Evolutionary conservation across 1,139 yeast genomes (phyloP).

Genomic region (Yarrowia galli): DNA sequence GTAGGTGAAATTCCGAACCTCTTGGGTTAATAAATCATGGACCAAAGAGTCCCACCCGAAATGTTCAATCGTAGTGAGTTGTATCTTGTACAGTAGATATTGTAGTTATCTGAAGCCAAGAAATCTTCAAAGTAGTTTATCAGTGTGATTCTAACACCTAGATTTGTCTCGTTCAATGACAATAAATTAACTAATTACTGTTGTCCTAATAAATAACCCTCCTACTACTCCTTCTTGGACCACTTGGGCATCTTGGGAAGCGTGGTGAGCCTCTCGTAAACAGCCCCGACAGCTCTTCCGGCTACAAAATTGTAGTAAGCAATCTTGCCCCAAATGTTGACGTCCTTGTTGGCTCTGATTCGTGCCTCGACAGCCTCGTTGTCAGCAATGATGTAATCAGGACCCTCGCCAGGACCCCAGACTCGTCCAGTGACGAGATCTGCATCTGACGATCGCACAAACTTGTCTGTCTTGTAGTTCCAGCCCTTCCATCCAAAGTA

Average conservation of each 20-base stretch:
- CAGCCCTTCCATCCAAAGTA: conserved; percentile 46
- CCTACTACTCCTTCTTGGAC: conserved; percentile 5
- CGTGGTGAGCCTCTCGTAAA: not conserved
- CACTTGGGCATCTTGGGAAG: conserved; percentile 1
- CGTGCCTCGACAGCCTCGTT: conserved; percentile 39
- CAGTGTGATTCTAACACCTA: too few relatives aligned
- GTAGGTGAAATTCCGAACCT: conserved; percentile 19
- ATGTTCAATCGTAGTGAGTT: not conserved
- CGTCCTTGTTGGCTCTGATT: conserved; percentile 22
- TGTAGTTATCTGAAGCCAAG: not conserved
- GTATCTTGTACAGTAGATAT: not conserved
- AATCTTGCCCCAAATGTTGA: conserved; percentile 29
- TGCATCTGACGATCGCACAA: conserved; percentile 41
- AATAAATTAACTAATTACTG: conserved; percentile 6
- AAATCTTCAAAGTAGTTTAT: too few relatives aligned
- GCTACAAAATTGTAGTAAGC: conserved; percentile 7
- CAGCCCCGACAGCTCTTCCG: not conserved
- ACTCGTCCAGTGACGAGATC: conserved; percentile 44
- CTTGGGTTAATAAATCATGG: conserved; percentile 9
- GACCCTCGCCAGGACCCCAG: conserved; percentile 46
- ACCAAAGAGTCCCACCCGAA: conserved; percentile 8
- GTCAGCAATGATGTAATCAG: conserved; percentile 42
- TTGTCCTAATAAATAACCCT: not conserved
- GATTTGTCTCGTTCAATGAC: not conserved
- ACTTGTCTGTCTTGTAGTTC: conserved; percentile 46